Percentiles rank a stretch among this genome's conserved stretches.
These are phyloP conservation scores for Plectosphaerella cucumerina DNA, from an alignment of 2,329 filamentous ascomycete genomes.

Conservation along the genomic window DNA sequence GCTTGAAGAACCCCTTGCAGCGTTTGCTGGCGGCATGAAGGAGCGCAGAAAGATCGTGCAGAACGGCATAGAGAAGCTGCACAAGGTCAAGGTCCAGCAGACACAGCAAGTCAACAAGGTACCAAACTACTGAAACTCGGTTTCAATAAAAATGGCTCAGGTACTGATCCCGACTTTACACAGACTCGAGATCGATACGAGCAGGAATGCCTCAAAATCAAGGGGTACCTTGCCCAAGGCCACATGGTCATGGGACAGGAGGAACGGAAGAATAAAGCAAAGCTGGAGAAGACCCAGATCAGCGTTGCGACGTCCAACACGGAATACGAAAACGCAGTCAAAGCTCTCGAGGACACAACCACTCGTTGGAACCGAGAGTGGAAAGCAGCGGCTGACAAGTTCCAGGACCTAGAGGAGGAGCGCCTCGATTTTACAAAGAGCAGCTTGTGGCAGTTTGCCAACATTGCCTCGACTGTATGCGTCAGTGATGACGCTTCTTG, in stretches of 20 bases:
- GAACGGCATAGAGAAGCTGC: slow-evolving; percentile 84
- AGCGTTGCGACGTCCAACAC: slow-evolving; percentile 86
- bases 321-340: slow-evolving; percentile 91
- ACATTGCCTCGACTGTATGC: slow-evolving; percentile 94
- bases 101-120: slow-evolving; percentile 90
- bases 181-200: slow-evolving; percentile 90
- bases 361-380: slow-evolving; percentile 96
- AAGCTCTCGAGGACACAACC: slow-evolving; percentile 91
- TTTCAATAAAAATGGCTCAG: neutral
- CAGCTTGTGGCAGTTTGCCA: slow-evolving; percentile 96
- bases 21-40: slow-evolving; percentile 93
- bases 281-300: slow-evolving; percentile 97
- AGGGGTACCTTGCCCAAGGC: slow-evolving; percentile 94
- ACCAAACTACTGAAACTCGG: slow-evolving; percentile 14
- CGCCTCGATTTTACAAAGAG: slow-evolving; percentile 95
- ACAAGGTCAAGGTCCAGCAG: slow-evolving; percentile 91
- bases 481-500: slow-evolving; percentile 96
- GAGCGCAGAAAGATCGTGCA: slow-evolving; percentile 96
- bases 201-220: slow-evolving; percentile 96
- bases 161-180: no score
- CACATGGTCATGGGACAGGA: slow-evolving; percentile 99
- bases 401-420: slow-evolving; percentile 97
- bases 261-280: slow-evolving; percentile 97
- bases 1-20: slow-evolving; percentile 85
- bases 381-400: slow-evolving; percentile 97